phyloP scores from a whole-genome alignment of 2,329 filamentous ascomycete genomes.

The Colletotrichum endophyticum region DNA sequence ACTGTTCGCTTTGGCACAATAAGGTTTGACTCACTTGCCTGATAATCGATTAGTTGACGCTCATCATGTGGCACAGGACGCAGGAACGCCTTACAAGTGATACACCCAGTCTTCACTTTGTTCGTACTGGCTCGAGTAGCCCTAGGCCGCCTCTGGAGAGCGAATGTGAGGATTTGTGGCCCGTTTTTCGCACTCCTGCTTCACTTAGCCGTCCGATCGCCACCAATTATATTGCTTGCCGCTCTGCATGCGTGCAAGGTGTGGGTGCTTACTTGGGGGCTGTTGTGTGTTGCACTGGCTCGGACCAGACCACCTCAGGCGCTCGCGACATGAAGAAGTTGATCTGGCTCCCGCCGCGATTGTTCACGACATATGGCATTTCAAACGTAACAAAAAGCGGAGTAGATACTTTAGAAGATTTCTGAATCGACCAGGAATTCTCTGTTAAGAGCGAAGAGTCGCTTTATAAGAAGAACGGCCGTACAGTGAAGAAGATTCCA shows the following conservation, averaged over 20 bases:
- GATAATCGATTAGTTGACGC: background rate
- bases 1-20: background rate
- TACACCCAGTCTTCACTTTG: constrained; percentile 35
- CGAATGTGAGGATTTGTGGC: constrained; percentile 26
- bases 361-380: background rate
- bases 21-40: constrained; percentile 31
- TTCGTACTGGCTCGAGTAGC: constrained; percentile 33
- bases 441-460: background rate
- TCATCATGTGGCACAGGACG: background rate
- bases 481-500: background rate
- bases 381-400: background rate
- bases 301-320: background rate
- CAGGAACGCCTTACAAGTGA: constrained; percentile 32
- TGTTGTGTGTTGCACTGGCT: background rate
- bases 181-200: background rate
- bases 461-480: background rate
- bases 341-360: background rate
- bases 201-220: background rate
- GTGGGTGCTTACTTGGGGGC: constrained; percentile 2
- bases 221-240: background rate
- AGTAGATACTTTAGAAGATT: background rate
- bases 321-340: constrained; percentile 8
- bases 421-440: background rate
- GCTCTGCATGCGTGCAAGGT: background rate
- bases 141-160: constrained; percentile 31